Evolutionary conservation across 768 basidiomycete genomes (phyloP).

Genomic region (Leccinum aurantiacum): DNA sequence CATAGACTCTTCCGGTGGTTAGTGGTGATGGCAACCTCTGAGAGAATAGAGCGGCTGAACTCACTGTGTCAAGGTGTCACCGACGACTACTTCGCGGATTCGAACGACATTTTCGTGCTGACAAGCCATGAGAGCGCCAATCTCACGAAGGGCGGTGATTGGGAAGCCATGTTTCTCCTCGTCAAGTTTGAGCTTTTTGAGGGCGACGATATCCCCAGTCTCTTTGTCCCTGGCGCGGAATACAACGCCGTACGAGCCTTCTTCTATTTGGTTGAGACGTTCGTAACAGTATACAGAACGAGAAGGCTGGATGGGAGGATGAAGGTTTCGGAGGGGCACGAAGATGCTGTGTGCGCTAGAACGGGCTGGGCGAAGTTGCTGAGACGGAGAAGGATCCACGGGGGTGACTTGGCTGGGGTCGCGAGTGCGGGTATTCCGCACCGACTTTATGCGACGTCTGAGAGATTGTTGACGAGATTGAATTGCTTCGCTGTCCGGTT

Average conservation of each 20-base stretch:
- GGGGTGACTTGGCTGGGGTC: conserved; percentile 17
- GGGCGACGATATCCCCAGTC: conserved; percentile 92
- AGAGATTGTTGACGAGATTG: conserved; percentile 39
- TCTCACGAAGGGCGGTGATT: conserved; percentile 92
- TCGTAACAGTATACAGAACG: conserved; percentile 95
- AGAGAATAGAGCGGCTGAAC: conserved; percentile 38
- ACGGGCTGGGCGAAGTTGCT: conserved; percentile 15
- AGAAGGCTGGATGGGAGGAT: conserved; percentile 81
- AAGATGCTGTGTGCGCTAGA: conserved; percentile 55
- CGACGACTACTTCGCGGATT: conserved; percentile 97
- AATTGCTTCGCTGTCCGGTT: conserved; percentile 42
- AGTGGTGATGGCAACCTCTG: conserved; percentile 10
- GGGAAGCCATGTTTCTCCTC: conserved; percentile 99
- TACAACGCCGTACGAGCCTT: conserved; percentile 96
- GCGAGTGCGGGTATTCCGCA: conserved; percentile 20
- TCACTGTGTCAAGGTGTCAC: conserved; percentile 98
- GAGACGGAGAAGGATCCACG: conserved; percentile 18
- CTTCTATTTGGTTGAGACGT: conserved; percentile 95
- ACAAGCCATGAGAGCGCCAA: conserved; percentile 95
- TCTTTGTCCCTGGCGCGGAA: conserved; percentile 95
- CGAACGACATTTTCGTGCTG: conserved; percentile 94
- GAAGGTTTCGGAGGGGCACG: conserved; percentile 71
- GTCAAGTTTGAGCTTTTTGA: conserved; percentile 97
- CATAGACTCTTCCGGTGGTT: conserved; percentile 74
- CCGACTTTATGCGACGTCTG: conserved; percentile 55